Conservation (phyloP, 257 asterid species). For the Eustoma russellianum region DNA sequence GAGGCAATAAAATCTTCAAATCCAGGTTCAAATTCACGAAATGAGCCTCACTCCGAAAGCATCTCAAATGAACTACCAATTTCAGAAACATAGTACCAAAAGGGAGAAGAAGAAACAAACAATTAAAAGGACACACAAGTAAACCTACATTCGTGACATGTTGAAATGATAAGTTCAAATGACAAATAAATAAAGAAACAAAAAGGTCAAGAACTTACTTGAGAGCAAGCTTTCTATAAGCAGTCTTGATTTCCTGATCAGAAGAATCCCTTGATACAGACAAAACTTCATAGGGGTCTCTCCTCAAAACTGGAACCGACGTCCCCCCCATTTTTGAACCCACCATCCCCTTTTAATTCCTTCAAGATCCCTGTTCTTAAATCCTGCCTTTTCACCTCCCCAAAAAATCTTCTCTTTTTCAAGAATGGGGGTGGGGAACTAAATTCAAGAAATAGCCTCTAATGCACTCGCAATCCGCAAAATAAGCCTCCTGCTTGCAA, state of each 20-base stretch:
- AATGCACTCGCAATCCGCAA: slow-evolving; percentile 3
- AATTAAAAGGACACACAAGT: background rate
- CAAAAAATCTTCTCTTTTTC: slow-evolving; percentile 2
- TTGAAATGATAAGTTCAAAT: background rate
- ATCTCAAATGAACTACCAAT: too few species aligned
- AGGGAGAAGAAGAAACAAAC: background rate
- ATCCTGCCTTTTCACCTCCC: slow-evolving; percentile 4
- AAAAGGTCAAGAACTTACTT: slow-evolving; percentile 41
- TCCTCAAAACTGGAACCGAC: slow-evolving; percentile 57
- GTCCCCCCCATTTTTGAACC: slow-evolving; percentile 71
- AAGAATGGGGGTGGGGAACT: slow-evolving; percentile 5
- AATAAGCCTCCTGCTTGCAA: slow-evolving; percentile 15
- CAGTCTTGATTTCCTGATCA: slow-evolving; percentile 95
- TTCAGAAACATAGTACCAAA: too few species aligned
- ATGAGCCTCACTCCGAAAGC: too few species aligned
- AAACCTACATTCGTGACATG: background rate
- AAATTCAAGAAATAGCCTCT: too few species aligned
- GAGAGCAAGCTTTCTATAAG: slow-evolving; percentile 96
- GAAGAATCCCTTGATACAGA: slow-evolving; percentile 76
- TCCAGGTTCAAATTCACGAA: too few species aligned
- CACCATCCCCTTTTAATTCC: slow-evolving; percentile 26
- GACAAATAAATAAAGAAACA: too few species aligned
- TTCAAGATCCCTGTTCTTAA: slow-evolving; percentile 9
- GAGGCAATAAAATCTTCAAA: too few species aligned
- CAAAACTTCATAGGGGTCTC: slow-evolving; percentile 96